Conservation (phyloP, 2,329 filamentous ascomycete genomes). For the Diplocarpon rosae region DNA sequence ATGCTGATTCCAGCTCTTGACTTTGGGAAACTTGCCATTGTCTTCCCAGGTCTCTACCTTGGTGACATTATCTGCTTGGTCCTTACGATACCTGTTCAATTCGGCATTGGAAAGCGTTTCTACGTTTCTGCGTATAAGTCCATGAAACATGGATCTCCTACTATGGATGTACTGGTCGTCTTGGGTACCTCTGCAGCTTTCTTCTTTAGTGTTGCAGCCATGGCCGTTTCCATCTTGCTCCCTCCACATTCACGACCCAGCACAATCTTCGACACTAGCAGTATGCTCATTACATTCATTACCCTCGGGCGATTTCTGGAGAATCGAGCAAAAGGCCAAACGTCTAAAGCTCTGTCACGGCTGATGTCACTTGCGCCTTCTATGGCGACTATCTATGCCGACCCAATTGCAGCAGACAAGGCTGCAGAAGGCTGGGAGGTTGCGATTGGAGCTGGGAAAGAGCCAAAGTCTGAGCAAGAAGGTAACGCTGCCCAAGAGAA, state of each 20-base stretch:
- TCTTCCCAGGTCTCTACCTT: constrained; percentile 69
- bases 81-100: constrained; percentile 88
- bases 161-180: constrained; percentile 95
- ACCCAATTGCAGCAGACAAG: constrained; percentile 89
- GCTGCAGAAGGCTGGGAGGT: constrained; percentile 67
- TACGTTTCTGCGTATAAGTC: constrained; percentile 92
- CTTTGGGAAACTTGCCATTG: constrained; percentile 55
- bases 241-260: constrained; percentile 68
- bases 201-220: constrained; percentile 84
- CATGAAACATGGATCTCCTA: constrained; percentile 78
- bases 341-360: constrained; percentile 81
- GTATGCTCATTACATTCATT: constrained; percentile 96
- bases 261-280: constrained; percentile 94
- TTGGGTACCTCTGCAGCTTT: constrained; percentile 91
- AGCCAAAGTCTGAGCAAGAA: constrained; percentile 35
- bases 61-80: constrained; percentile 76
- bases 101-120: constrained; percentile 90
- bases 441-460: constrained; percentile 29
- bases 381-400: constrained; percentile 92
- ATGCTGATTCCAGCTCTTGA: constrained; percentile 72
- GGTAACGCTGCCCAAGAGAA: constrained; percentile 67
- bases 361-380: constrained; percentile 95
- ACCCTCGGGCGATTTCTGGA: constrained; percentile 84
- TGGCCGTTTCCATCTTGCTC: constrained; percentile 70
- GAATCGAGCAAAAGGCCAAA: constrained; percentile 91